A percentile compares a stretch with the other conserved stretches of the same genome.
phyloP scores from a whole-genome alignment of 2,329 filamentous ascomycete species.

The Lachnellula subtilissima region DNA sequence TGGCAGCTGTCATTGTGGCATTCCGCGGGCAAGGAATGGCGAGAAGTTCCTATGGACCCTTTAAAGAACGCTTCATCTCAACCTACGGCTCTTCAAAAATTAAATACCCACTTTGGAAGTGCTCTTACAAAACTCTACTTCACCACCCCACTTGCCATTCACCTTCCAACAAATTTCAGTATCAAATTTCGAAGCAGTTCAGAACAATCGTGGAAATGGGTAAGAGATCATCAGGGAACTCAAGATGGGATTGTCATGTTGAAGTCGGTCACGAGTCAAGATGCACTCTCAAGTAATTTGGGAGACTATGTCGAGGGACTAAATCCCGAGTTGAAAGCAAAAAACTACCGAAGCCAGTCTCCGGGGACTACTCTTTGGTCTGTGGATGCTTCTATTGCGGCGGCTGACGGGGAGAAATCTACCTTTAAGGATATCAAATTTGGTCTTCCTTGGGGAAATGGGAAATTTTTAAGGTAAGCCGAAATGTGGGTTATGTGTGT shows the following conservation, averaged over 20 bases:
- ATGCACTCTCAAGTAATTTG: conserved; percentile 23
- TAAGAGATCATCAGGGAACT: conserved; percentile 57
- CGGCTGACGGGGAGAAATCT: conserved; percentile 54
- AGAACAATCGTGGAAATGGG: conserved; percentile 63
- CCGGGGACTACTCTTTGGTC: conserved; percentile 67
- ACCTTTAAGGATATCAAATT: conserved; percentile 40
- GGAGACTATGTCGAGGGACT: conserved; percentile 52
- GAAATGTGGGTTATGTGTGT: not conserved
- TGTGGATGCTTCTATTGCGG: conserved; percentile 51
- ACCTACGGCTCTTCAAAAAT: conserved; percentile 49
- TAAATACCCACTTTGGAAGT: conserved; percentile 22
- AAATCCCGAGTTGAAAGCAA: conserved; percentile 50
- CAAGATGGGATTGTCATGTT: conserved; percentile 60
- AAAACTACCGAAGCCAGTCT: conserved; percentile 57
- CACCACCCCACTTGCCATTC: conserved; percentile 43
- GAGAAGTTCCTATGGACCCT: conserved; percentile 44
- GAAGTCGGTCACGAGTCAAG: conserved; percentile 33
- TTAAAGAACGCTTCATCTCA: conserved; percentile 19
- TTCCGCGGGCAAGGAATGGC: conserved; percentile 49
- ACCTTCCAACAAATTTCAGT: conserved; percentile 57
- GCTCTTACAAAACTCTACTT: conserved; percentile 49
- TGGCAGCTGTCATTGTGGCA: conserved; percentile 79
- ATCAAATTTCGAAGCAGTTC: conserved; percentile 58
- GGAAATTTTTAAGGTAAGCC: conserved; percentile 29
- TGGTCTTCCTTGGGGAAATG: conserved; percentile 31